These are phyloP conservation scores for Gossypium rotundifolium DNA, from an alignment of 345 rosid species.

Conservation along the genomic window DNA sequence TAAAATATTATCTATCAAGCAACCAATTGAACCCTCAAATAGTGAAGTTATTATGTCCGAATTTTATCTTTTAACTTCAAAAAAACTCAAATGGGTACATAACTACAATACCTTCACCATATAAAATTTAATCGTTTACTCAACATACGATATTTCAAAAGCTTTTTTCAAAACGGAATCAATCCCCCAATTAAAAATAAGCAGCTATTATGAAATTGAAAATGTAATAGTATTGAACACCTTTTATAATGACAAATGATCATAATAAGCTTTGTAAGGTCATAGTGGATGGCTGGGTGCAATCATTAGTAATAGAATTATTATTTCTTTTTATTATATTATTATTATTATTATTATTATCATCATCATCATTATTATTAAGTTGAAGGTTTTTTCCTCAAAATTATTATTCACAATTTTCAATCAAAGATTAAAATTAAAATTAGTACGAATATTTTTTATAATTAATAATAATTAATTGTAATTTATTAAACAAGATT, in stretches of 20 bases:
- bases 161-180: too few relatives aligned
- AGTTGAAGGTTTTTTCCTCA: not conserved
- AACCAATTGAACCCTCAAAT: too few relatives aligned
- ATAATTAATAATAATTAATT: too few relatives aligned
- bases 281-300: not conserved
- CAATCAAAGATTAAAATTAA: not conserved
- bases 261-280: not conserved
- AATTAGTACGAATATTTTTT: too few relatives aligned
- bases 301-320: not conserved
- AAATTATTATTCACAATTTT: not conserved
- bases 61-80: too few relatives aligned
- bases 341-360: not conserved
- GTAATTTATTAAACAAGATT: too few relatives aligned
- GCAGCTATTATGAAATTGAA: not conserved
- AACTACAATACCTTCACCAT: too few relatives aligned
- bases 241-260: not conserved
- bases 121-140: too few relatives aligned
- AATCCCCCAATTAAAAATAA: too few relatives aligned
- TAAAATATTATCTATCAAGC: rapidly evolving
- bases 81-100: too few relatives aligned
- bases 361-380: not conserved
- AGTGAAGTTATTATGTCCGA: too few relatives aligned
- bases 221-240: not conserved
- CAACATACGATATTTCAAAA: too few relatives aligned
- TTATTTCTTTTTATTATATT: not conserved